A percentile compares a stretch with the other conserved stretches of the same genome.
phyloP scores from a whole-genome alignment of 352 stramenopile species.

The Phytopythium ostracodes region DNA sequence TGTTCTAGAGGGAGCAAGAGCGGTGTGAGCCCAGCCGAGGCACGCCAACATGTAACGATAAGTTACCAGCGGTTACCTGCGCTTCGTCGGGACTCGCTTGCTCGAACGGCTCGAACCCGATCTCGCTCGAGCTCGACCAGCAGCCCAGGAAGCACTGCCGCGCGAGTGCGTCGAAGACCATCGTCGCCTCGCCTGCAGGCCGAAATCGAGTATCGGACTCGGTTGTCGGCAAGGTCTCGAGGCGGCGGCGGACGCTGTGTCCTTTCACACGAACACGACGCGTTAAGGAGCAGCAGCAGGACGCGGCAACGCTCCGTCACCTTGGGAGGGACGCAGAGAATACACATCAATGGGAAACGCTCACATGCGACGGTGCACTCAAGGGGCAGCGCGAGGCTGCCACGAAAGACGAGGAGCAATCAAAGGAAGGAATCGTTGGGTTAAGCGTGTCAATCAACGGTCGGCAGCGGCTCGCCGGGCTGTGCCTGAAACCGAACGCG shows the following conservation, averaged over 20 bases:
- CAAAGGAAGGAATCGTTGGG: neutral
- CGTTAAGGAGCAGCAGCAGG: too few relatives aligned
- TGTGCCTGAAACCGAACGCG: neutral
- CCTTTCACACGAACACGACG: neutral
- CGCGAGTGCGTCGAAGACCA: constrained; percentile 1
- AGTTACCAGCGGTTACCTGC: neutral
- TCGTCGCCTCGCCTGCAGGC: neutral
- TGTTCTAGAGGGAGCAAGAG: neutral
- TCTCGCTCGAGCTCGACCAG: neutral
- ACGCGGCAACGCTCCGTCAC: neutral
- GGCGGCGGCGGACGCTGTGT: neutral
- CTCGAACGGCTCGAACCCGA: neutral
- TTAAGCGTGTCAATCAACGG: neutral
- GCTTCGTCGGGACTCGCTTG: neutral
- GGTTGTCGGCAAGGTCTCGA: neutral
- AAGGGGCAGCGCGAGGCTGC: neutral
- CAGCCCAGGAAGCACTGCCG: constrained; percentile 3
- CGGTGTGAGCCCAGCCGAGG: neutral
- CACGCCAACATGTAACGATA: neutral
- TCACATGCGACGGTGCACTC: neutral
- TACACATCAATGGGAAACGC: neutral
- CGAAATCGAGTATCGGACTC: neutral
- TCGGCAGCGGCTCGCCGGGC: neutral
- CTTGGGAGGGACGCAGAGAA: neutral
- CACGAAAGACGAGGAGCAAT: neutral